A percentile compares a stretch with the other conserved stretches of the same genome.
These are phyloP conservation scores for Hyaloperonospora brassicae DNA, from an alignment of 352 stramenopile genomes.

Conservation along the genomic window DNA sequence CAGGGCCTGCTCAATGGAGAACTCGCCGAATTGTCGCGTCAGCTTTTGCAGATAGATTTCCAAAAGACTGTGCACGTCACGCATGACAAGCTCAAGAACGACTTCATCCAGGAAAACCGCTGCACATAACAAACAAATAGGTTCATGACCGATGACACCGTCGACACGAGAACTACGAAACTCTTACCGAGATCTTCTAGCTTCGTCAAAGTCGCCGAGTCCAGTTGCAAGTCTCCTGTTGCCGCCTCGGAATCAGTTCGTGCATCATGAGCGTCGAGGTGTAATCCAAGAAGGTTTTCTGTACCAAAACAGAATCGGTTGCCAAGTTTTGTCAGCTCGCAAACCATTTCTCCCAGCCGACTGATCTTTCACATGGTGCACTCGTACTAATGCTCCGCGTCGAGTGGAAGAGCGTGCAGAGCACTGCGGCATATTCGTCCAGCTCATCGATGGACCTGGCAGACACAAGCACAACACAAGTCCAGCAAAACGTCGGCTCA, in stretches of 20 bases:
- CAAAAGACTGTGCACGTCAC: constrained; percentile 60
- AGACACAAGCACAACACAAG: background rate
- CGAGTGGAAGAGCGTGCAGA: constrained; percentile 69
- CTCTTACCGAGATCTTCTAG: constrained; percentile 49
- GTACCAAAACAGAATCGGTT: background rate
- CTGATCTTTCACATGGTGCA: background rate
- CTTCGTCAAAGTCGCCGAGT: constrained; percentile 28
- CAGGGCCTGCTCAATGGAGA: constrained; percentile 39
- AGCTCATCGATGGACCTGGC: constrained; percentile 46
- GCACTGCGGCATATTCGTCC: constrained; percentile 60
- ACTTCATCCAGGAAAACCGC: constrained; percentile 74
- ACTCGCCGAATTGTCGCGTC: constrained; percentile 54
- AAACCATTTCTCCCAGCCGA: background rate
- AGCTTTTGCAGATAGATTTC: constrained; percentile 53
- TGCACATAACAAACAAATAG: constrained; percentile 11
- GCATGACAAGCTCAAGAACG: constrained; percentile 70
- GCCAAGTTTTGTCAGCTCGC: constrained; percentile 1
- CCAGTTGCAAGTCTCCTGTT: constrained; percentile 17
- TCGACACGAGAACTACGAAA: background rate
- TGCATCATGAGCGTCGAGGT: constrained; percentile 38
- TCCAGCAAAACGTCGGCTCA: background rate
- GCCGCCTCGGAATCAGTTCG: constrained; percentile 37
- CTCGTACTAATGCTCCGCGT: constrained; percentile 49
- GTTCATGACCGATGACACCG: background rate
- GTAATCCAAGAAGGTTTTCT: constrained; percentile 56